phyloP scores from a whole-genome alignment of 2,329 filamentous ascomycete genomes.

The Ophiosphaerella narmari region DNA sequence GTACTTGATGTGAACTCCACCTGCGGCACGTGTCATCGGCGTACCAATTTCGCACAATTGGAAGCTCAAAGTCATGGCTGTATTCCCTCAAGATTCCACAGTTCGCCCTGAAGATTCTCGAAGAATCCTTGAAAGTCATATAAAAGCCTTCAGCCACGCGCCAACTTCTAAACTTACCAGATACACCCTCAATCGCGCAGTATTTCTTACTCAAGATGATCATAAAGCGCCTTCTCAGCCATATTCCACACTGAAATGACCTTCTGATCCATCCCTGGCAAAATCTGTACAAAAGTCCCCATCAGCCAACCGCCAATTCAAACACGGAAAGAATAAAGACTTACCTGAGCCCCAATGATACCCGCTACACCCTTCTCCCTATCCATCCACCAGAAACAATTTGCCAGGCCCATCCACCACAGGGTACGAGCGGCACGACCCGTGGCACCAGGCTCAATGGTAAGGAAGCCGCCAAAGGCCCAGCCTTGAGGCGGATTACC shows the following conservation, averaged over 20 bases:
- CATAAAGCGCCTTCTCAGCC: slow-evolving; percentile 45
- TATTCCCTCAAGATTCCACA: too few relatives aligned
- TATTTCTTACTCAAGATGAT: slow-evolving; percentile 29
- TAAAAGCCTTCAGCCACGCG: too few relatives aligned
- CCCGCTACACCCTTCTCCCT: slow-evolving; percentile 61
- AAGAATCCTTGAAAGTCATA: too few relatives aligned
- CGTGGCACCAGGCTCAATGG: slow-evolving; percentile 51
- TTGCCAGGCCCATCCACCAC: slow-evolving; percentile 64
- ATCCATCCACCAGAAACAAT: slow-evolving; percentile 68
- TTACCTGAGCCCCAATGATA: slow-evolving; percentile 34
- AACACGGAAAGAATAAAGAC: not conserved
- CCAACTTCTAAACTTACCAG: too few relatives aligned
- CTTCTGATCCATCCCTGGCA: slow-evolving; percentile 43
- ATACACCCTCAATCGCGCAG: too few relatives aligned
- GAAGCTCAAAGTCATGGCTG: too few relatives aligned
- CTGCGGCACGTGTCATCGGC: too few relatives aligned
- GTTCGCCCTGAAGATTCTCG: too few relatives aligned
- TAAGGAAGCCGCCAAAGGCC: slow-evolving; percentile 65
- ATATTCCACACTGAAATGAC: slow-evolving; percentile 40
- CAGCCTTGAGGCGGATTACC: slow-evolving; percentile 65
- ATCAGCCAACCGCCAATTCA: not conserved
- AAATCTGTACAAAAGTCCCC: slow-evolving; percentile 12
- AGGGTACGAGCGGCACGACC: slow-evolving; percentile 58
- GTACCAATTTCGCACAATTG: too few relatives aligned
- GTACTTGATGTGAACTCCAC: too few relatives aligned